Evolutionary conservation across 2,329 filamentous ascomycete genomes (phyloP).

Genomic region (Fusarium austroafricanum): DNA sequence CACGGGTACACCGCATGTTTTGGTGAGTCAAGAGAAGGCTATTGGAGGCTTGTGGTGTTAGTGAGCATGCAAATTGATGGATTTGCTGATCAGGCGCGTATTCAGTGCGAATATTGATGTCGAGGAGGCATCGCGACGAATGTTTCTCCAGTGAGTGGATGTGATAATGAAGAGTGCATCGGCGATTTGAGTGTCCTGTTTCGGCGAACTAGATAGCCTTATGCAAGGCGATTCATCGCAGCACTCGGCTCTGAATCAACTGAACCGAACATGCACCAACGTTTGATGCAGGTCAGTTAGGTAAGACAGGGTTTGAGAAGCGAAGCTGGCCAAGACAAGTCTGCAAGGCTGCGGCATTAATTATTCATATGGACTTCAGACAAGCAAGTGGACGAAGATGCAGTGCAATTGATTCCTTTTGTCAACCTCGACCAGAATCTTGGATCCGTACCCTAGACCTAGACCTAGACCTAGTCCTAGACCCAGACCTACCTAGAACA

Average conservation of each 20-base stretch:
- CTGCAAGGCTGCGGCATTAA: constrained; percentile 21
- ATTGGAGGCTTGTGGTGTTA: background rate
- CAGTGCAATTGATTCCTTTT: too few relatives aligned
- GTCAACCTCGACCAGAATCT: background rate
- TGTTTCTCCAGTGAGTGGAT: background rate
- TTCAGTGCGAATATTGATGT: background rate
- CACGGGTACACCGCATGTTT: constrained; percentile 26
- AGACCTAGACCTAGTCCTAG: background rate
- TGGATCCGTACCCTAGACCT: constrained; percentile 12
- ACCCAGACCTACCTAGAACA: background rate
- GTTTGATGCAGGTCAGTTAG: constrained; percentile 2
- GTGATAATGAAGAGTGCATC: background rate
- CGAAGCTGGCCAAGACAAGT: background rate
- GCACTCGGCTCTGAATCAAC: background rate
- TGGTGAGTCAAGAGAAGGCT: background rate
- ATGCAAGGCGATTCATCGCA: background rate
- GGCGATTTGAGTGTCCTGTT: background rate
- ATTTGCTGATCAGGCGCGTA: constrained; percentile 6
- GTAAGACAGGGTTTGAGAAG: background rate
- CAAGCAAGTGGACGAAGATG: background rate
- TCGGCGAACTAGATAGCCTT: background rate
- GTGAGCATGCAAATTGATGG: background rate
- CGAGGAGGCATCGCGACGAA: background rate
- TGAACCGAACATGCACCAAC: background rate
- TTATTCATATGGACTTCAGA: constrained; percentile 1